Evolutionary conservation across 2,329 filamentous ascomycete genomes (phyloP), one percentile per base, ranked within the genome.

Genomic region (Trichoderma semiorbis): DNA sequence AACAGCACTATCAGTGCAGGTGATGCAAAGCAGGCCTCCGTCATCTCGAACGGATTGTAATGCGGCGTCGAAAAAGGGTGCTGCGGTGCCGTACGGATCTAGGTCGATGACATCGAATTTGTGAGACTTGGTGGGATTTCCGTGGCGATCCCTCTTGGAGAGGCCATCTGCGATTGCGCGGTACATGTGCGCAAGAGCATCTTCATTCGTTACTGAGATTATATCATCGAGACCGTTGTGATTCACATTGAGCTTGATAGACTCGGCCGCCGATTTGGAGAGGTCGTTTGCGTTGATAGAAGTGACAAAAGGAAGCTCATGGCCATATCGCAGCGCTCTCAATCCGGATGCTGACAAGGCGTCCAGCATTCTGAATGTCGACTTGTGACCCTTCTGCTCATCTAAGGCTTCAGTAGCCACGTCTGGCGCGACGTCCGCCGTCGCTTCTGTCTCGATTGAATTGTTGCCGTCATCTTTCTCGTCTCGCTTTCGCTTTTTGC

Each of bases 101-200:
- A 99, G 87, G 79, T 99, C 96, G 74, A 99, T 96, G 26, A 98
- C 95, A 80, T 98, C 93, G 80, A 97, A 99, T 78, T 90, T 86
- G 74, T 84, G 83, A 36, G 81, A 79, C 65, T 80, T 82, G 60
- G 79, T 77, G 1, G 82, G 79, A 65, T 81, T 81, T 73, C 83
- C 79, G 26, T 78, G 76, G 71, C 82, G 78, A 72, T 84, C 80
- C 58, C 81, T 75, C 69, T 82, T 78, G 58, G 86, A 81, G 43
- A 87, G 79, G 69, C 87, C 85, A 47, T 86, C 81, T 7, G 89
- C 87, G 60, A 92, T 85, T 68, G 89, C 84, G 73, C 87, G 87
- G 80, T 98, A 98, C 95, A 99, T 98, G 81, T 97, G 93, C 5
- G 90, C 90, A 61, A 96, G 89, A 1, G 96, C 96, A 82, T 98